Evolutionary conservation across 2,329 filamentous ascomycete genomes (phyloP), one percentile per base, ranked within the genome.

Genomic region (Penicillium expansum): DNA sequence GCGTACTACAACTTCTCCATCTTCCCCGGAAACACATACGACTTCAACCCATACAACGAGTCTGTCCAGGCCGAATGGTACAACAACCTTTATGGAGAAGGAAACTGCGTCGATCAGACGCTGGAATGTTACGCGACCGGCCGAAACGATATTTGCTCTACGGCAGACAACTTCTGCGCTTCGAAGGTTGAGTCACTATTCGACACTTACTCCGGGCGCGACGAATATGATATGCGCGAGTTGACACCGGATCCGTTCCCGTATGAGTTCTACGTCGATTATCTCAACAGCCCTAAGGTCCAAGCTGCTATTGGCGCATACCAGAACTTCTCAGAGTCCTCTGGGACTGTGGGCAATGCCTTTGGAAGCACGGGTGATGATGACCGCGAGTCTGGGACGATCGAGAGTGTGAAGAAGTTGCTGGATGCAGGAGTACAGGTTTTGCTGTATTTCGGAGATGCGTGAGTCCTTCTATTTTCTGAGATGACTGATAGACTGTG

Each of bases 1-100:
- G 68, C 72, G 2, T 75, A 71, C 62, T 75, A 75, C 61, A 75
- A 75, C 55, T 75, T 70, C 62, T 71, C 70, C 18, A 62, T 74
- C 1, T 71, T 22, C 41, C 72, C 72, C 1, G 72, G 72, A 18
- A 74, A 74, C 54, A 70, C 71, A 8, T 75, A 74, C 42, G 70
- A 72, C 44, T 71, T 51, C 24, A 58, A 62, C 11, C 62, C 62
- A 11, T 64, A 72, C 50, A 51, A 43, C 10, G 48, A 51, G 10
- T 43, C 48, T 2, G 48, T 51, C 3, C 35, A 33, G 14, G 48
- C 37, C 5, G 48, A 51, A 18, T 51, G 48, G 48, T 51, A 51
- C 10, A 51, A 51, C 18, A 51, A 51, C 14, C 48, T 51, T 9
- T 51, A 51, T 3, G 48, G 37, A 32, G 48, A 43, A 43, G 48